Percentiles rank a stretch among this genome's conserved stretches.
Conservation (phyloP, 495 filamentous ascomycete species). For the Aspergillus affinis region DNA sequence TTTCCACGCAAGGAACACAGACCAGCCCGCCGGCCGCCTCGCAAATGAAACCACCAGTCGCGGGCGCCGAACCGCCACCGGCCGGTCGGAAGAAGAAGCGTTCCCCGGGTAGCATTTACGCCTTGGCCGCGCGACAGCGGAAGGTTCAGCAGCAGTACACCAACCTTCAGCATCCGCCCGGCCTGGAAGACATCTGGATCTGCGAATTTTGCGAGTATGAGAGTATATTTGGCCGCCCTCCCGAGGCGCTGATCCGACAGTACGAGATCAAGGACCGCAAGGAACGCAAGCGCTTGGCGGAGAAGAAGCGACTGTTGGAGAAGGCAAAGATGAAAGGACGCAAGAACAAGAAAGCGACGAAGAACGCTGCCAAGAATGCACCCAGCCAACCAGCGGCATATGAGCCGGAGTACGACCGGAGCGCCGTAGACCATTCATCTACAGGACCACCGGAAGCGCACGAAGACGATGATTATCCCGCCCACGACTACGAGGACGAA, state of each 20-base stretch:
- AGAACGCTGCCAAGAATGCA: constrained; percentile 61
- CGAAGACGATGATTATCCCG: constrained; percentile 21
- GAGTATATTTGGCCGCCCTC: constrained; percentile 78
- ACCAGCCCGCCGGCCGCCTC: constrained; percentile 56
- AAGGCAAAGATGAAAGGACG: constrained; percentile 94
- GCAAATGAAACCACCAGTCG: constrained; percentile 32
- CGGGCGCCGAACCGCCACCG: constrained; percentile 32
- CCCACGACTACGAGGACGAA: constrained; percentile 50
- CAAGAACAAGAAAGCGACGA: constrained; percentile 73
- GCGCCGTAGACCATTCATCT: constrained; percentile 45
- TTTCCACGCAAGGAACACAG: constrained; percentile 62
- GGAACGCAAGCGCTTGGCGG: constrained; percentile 74
- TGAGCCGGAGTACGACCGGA: constrained; percentile 48
- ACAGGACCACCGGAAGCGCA: constrained; percentile 48
- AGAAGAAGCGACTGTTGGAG: constrained; percentile 81
- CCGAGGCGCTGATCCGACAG: constrained; percentile 79
- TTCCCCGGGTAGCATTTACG: constrained; percentile 57
- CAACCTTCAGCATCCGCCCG: constrained; percentile 75
- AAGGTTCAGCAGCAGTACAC: constrained; percentile 67
- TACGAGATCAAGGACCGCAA: constrained; percentile 94
- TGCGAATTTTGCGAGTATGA: constrained; percentile 94
- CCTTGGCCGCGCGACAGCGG: constrained; percentile 63
- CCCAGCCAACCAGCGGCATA: constrained; percentile 33
- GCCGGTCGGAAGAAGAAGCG: constrained; percentile 56
- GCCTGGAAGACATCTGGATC: constrained; percentile 81